Evolutionary conservation across 1,284 basidiomycete species (phyloP), one percentile per base, ranked within the genome.

Genomic region (Ceratobasidium sp.): DNA sequence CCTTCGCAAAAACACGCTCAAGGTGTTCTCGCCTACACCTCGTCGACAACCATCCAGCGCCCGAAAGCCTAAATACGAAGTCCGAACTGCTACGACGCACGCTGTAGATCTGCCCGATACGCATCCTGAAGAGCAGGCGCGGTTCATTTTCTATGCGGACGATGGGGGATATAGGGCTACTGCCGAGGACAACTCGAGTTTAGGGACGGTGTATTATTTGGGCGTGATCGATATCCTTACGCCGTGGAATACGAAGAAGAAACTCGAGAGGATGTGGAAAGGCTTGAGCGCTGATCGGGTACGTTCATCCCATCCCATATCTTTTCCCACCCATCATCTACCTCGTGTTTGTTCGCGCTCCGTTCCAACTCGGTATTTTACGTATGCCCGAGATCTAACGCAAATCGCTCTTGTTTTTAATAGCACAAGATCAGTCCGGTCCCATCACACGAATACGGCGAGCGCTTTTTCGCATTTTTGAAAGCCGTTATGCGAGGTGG

Each of bases 81-180:
- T 73, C 27, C 69, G 57, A 3, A 73, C 69, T 1, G 57, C 69
- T 1, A 29, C 60, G 45, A 63, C 60, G 45, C 60, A 63, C 31
- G 60, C 60, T 3, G 60, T 63, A 2, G 87, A 90, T 77, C 84
- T 97, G 15, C 94, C 94, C 0, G 83, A 85, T 41, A 87, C 88
- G 62, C 88, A 90, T 76, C 88, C 90, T 76, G 89, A 89, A 56
- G 95, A 98, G 79, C 88, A 94, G 29, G 88, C 91, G 60, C 89
- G 95, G 77, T 96, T 97, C 82, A 82, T 98, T 47, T 99, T 99
- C 84, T 99, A 98, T 81, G 95, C 97, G 80, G 96, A 99, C 81
- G 98, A 99, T 80, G 97, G 97, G 29, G 97, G 98, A 0, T 83
- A 98, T 75, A 89, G 92, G 33, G 95, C 96, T 31, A 98, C 97